A percentile compares a stretch with the other conserved stretches of the same genome.
These are phyloP conservation scores for Fusarium humuli DNA, from an alignment of 2,329 filamentous ascomycete species.

Conservation along the genomic window DNA sequence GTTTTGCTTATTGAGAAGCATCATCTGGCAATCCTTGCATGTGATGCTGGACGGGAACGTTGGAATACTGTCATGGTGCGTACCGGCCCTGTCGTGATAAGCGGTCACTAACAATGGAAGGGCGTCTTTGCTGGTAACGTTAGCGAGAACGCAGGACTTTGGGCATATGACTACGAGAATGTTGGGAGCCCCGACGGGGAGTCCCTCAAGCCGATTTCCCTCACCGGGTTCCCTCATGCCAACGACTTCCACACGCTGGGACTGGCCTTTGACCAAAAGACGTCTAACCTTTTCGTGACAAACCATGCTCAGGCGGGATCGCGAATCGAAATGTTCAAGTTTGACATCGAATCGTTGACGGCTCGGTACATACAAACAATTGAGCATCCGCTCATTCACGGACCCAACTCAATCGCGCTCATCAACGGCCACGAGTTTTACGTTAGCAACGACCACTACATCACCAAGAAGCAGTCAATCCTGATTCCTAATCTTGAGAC, in stretches of 20 bases:
- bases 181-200: conserved; percentile 19
- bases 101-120: conserved; percentile 27
- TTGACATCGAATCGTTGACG: conserved; percentile 50
- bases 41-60: conserved; percentile 55
- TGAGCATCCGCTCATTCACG: conserved; percentile 53
- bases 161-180: conserved; percentile 53
- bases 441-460: conserved; percentile 57
- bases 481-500: conserved; percentile 51
- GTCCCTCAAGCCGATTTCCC: conserved; percentile 39
- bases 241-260: conserved; percentile 56
- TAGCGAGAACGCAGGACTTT: conserved; percentile 48
- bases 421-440: conserved; percentile 53
- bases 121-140: conserved; percentile 41
- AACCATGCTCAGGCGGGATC: conserved; percentile 54
- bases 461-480: conserved; percentile 43
- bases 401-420: conserved; percentile 55
- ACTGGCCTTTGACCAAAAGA: conserved; percentile 52
- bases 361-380: conserved; percentile 54
- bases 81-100: rapidly evolving
- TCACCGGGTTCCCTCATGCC: conserved; percentile 38
- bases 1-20: conserved; percentile 51
- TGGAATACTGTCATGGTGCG: conserved; percentile 58
- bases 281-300: conserved; percentile 52
- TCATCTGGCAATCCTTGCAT: conserved; percentile 53
- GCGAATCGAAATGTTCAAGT: conserved; percentile 54